Evolutionary conservation across 768 basidiomycete species (phyloP).

Genomic region (Rubroboletus satanas): DNA sequence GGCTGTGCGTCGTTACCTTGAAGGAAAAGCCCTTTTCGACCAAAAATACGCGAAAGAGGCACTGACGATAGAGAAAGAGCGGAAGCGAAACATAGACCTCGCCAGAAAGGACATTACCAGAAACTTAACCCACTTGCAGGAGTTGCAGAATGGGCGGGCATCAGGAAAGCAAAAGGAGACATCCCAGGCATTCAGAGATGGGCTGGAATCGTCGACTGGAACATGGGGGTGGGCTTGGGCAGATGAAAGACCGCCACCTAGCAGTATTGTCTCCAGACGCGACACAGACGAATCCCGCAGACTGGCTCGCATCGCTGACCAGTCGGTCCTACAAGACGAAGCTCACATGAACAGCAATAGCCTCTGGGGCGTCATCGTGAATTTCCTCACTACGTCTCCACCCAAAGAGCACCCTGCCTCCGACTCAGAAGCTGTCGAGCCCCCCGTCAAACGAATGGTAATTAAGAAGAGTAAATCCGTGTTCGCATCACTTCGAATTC

Average conservation of each 20-base stretch:
- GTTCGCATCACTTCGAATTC: constrained; percentile 23
- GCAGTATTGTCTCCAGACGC: constrained; percentile 84
- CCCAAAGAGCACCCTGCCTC: constrained; percentile 38
- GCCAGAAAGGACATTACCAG: constrained; percentile 60
- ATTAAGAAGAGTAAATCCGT: constrained; percentile 26
- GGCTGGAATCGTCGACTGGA: constrained; percentile 42
- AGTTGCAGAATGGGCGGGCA: constrained; percentile 14
- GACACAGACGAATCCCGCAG: constrained; percentile 79
- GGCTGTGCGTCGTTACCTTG: constrained; percentile 72
- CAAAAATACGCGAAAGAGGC: constrained; percentile 59
- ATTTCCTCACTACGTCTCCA: constrained; percentile 55
- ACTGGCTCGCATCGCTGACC: constrained; percentile 72
- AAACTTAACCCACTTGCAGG: constrained; percentile 47
- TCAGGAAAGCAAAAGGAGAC: constrained; percentile 20
- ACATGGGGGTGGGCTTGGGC: constrained; percentile 87
- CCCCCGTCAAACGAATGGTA: background rate
- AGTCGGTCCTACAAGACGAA: constrained; percentile 56
- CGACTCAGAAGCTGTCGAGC: constrained; percentile 10
- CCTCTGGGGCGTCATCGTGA: constrained; percentile 65
- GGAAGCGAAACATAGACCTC: constrained; percentile 59
- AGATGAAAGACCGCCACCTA: constrained; percentile 82
- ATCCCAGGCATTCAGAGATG: constrained; percentile 26
- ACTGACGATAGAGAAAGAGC: constrained; percentile 59
- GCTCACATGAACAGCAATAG: constrained; percentile 60
- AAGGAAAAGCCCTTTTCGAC: constrained; percentile 56